Conservation (phyloP, 1,139 yeast genomes). For the Hyphopichia wangnamkhiaoensis region DNA sequence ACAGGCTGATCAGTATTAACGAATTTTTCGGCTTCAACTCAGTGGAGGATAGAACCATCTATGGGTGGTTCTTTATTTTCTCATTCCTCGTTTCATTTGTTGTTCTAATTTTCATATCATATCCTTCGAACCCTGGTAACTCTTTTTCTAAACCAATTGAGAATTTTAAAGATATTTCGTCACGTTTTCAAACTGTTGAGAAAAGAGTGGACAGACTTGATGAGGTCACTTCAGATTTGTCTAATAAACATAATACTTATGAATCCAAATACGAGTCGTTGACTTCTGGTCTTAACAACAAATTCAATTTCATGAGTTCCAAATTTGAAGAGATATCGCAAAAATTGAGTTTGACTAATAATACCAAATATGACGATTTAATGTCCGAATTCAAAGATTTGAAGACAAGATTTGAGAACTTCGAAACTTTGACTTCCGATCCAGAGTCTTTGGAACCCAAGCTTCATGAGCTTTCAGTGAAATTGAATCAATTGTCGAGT, state of each 20-base stretch:
- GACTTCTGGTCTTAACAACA: conserved; percentile 13
- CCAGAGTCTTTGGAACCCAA: conserved; percentile 17
- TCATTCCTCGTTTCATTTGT: background rate
- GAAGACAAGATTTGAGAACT: conserved; percentile 9
- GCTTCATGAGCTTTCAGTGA: conserved; percentile 19
- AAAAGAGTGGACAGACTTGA: conserved; percentile 17
- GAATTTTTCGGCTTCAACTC: background rate
- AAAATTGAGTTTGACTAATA: conserved; percentile 9
- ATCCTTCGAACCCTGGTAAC: background rate
- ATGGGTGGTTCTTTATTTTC: background rate
- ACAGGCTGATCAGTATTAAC: background rate
- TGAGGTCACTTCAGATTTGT: conserved; percentile 12
- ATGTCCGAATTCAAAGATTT: conserved; percentile 6
- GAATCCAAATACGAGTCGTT: conserved; percentile 17
- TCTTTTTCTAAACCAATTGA: conserved; percentile 6
- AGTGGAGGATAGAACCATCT: background rate
- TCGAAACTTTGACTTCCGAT: conserved; percentile 7
- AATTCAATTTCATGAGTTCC: conserved; percentile 18
- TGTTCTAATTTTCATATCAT: background rate
- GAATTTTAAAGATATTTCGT: conserved; percentile 12
- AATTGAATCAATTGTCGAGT: conserved; percentile 18
- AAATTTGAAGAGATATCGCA: conserved; percentile 17
- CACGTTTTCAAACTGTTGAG: conserved; percentile 20
- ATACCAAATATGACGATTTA: conserved; percentile 10
- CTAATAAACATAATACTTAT: conserved; percentile 17